Base-by-base conservation (phyloP, 371 early-diverging fungal genomes). In the Haplosporangium sp. region DNA sequence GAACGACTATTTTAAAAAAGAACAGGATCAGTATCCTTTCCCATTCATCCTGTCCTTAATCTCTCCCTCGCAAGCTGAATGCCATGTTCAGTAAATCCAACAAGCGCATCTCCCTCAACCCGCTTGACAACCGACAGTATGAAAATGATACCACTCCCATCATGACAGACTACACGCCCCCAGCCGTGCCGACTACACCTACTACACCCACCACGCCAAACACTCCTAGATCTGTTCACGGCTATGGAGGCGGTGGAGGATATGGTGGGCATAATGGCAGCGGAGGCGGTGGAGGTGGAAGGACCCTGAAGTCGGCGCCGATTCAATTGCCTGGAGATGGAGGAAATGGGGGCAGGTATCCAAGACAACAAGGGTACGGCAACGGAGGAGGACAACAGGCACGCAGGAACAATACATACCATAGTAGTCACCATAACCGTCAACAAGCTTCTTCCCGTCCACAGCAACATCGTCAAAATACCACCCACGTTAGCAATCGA, bases 351-450 rank as follows among this genome's bases (percentile, higher is more conserved):
- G 59, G 45, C 9, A n/a, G 64, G 55, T 56, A 46, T n/a, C 42
- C 53, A 21, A 61, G 29, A 29, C 29, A 40, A n/a, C 56, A 56
- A 10, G 56, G 56, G 0, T n/a, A 36, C 6, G 23, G 62, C 16
- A 40, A 47, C 21, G 52, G 45, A 38, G 66, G 70, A 37, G 70
- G 20, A 18, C 50, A 16, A 8, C 20, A 16, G 13, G 18, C 76
- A n/a, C 60, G 76, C 16, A 61, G 76, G 46, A 68, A 74, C 40
- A 74, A 74, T 18, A 74, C 74, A 20, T 74, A 56, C 64, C 74
- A 74, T 42, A 53, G 59, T 45, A 59, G 68, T 13, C 57, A 48
- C 43, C 55, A 58, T 13, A 54, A 60, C 12, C 40, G 55, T 11
- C 48, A 37, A 12, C 42, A 48, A 7, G 18, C 29, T 9, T 54